Evolutionary conservation across 2,329 filamentous ascomycete genomes (phyloP).

Genomic region (Orbilia ellipsospora): DNA sequence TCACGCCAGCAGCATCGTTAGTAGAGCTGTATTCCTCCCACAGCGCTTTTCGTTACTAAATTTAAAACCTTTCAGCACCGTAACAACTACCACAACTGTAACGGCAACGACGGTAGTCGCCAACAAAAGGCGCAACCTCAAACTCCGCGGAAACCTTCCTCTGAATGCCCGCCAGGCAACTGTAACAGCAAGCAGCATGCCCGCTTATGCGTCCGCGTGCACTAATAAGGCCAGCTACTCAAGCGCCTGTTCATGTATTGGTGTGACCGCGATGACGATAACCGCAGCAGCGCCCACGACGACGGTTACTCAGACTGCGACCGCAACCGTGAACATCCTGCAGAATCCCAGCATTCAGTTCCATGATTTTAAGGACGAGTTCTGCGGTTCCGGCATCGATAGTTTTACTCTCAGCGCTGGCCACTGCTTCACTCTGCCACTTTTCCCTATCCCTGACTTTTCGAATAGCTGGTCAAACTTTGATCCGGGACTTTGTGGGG

Average conservation of each 20-base stretch:
- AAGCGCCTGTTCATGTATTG: constrained; percentile 7
- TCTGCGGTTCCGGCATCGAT: neutral
- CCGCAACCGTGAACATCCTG: neutral
- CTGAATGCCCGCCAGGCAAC: neutral
- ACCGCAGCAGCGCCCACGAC: neutral
- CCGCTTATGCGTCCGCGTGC: constrained; percentile 9
- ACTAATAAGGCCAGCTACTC: neutral
- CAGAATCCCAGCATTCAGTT: neutral
- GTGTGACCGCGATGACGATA: neutral
- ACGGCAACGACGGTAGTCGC: neutral
- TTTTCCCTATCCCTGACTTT: no score
- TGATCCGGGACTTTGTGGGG: neutral
- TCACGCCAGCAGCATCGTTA: constrained; percentile 10
- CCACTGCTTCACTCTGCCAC: neutral
- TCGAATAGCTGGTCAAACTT: neutral
- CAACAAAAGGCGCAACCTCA: neutral
- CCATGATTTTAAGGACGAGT: neutral
- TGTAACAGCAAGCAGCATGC: neutral
- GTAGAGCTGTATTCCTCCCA: neutral
- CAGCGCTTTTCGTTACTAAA: neutral
- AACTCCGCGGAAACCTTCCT: neutral
- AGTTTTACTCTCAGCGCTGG: neutral
- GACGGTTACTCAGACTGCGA: neutral
- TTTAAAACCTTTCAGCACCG: neutral
- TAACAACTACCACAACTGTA: neutral